Evolutionary conservation across 2,329 filamentous ascomycete species (phyloP), one percentile per base, ranked within the genome.

Genomic region (Penicillium griseofulvum): DNA sequence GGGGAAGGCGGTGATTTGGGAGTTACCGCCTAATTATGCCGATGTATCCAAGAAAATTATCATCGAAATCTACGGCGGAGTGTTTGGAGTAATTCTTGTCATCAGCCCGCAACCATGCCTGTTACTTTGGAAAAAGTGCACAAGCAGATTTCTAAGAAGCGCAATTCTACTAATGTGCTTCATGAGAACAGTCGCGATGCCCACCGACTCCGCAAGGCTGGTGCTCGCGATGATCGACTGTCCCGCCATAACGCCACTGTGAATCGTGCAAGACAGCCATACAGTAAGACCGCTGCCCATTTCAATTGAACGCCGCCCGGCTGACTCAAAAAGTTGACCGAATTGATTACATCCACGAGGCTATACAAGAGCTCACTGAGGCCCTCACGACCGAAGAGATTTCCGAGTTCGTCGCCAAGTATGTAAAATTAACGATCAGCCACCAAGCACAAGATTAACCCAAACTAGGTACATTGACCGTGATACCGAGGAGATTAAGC

Each of bases 131-230:
- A 85, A 60, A 97, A 97, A 72, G 89, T 94, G 19, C 85, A 89
- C 60, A 97, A 97, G 78, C 86, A 91, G 61, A 93, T 97, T 61
- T 80, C 86, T 33, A 96, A 96, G 79, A 97, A 97, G 82, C 86
- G 88, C 63, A 85, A 86, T 19, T 85, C 86, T 37, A 82, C 90
- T 44, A 86, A 87, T 29, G 82, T 87, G 12, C 81, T 97, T 22
- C 93, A 97, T 69, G 88, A 91, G 74, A 91, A 91, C 71, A 96
- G 91, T 57, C 83, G 94, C 63, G 90, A 97, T 78, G 89, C 91
- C 4, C 84, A 88, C 68, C 84, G 90, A 49, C 79, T 97, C 60
- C 88, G 91, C 71, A 84, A 87, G 66, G 94, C 94, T 19, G 84
- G 85, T 58, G 83, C 87, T 60, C 83, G 94, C 73, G 92, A 97